Conservation (phyloP, 345 rosid genomes). For the Rhizophora mangle region DNA sequence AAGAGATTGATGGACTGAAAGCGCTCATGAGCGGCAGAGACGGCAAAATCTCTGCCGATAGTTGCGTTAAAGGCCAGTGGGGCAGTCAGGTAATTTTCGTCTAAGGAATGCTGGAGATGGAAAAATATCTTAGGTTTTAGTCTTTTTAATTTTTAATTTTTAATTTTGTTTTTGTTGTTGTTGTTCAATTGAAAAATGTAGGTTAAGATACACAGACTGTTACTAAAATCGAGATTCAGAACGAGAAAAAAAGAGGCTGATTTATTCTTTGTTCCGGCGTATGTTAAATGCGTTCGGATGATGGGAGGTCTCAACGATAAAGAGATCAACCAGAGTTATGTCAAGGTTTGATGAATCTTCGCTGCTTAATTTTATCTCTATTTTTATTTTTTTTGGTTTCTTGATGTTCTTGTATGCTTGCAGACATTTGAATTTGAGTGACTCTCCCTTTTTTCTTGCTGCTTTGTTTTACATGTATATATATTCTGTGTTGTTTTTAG, state of each 20-base stretch:
- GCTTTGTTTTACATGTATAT: not conserved
- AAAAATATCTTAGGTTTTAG: no score
- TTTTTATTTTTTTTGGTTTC: no score
- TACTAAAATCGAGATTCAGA: constrained; percentile 62
- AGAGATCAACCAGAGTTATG: constrained; percentile 82
- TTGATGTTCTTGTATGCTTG: no score
- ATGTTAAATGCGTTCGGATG: constrained; percentile 86
- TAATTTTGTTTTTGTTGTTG: not conserved
- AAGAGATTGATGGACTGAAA: constrained; percentile 74
- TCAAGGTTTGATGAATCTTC: constrained; percentile 46
- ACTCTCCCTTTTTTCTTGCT: no score
- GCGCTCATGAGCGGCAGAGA: constrained; percentile 71
- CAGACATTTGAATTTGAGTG: not conserved
- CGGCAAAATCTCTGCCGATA: constrained; percentile 45
- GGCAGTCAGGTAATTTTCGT: constrained; percentile 70
- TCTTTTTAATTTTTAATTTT: not conserved
- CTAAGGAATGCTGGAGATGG: not conserved
- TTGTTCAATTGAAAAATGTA: constrained; percentile 13
- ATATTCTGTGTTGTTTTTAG: constrained; percentile 30
- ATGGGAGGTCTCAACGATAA: constrained; percentile 89
- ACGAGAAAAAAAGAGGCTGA: constrained; percentile 77
- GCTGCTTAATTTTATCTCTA: not conserved
- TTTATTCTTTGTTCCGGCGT: constrained; percentile 92
- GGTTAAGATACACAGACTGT: constrained; percentile 82
- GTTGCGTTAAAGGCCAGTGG: constrained; percentile 92